Percentiles rank a stretch among this genome's conserved stretches.
phyloP scores from a whole-genome alignment of 2,329 filamentous ascomycete genomes.

The Fusarium sp. region DNA sequence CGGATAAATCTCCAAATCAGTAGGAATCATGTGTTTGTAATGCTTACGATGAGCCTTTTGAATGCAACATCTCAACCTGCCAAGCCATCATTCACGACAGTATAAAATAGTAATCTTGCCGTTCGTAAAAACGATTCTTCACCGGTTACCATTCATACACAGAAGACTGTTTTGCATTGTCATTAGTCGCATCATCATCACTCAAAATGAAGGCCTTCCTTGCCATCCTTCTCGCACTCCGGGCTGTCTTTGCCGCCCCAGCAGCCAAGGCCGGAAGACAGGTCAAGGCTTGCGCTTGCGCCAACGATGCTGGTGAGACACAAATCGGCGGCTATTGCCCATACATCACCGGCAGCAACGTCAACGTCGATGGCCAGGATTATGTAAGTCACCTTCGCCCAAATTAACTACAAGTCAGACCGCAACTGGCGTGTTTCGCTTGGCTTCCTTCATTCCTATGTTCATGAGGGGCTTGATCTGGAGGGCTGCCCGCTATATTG shows the following conservation, averaged over 20 bases:
- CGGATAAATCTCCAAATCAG: not conserved
- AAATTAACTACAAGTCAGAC: fast-evolving
- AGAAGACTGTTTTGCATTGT: fast-evolving
- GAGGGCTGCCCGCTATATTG: not conserved
- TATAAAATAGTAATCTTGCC: not conserved
- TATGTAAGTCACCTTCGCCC: not conserved
- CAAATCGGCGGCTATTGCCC: not conserved
- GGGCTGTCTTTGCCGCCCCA: not conserved
- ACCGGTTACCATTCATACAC: fast-evolving
- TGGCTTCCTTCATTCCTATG: fast-evolving
- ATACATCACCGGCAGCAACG: not conserved
- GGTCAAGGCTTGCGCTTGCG: not conserved
- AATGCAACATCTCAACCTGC: not conserved
- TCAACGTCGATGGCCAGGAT: not conserved
- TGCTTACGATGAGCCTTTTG: fast-evolving
- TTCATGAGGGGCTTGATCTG: not conserved
- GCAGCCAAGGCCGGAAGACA: not conserved
- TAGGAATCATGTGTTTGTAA: not conserved
- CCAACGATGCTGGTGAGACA: not conserved
- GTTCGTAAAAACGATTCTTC: fast-evolving
- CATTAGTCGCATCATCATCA: not conserved
- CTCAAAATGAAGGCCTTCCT: not conserved
- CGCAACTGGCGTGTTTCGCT: fast-evolving
- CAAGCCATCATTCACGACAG: fast-evolving
- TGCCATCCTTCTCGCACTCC: not conserved